A percentile compares a stretch with the other conserved stretches of the same genome.
These are phyloP conservation scores for Maudiozyma bulderi DNA, from an alignment of 805 yeast genomes.

Conservation along the genomic window DNA sequence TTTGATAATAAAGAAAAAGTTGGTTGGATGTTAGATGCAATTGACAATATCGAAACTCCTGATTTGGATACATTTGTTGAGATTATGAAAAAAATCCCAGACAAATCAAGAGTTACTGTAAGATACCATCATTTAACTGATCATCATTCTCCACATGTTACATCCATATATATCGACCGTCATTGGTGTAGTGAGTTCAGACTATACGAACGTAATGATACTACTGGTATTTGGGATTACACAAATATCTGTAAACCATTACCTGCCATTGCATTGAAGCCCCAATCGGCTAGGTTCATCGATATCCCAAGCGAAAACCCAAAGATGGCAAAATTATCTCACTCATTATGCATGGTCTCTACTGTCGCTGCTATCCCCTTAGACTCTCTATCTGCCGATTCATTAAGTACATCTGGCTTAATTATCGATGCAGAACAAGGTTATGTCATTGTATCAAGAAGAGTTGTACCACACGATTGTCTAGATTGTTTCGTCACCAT, in stretches of 20 bases:
- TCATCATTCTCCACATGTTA: slow-evolving; percentile 60
- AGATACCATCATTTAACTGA: slow-evolving; percentile 72
- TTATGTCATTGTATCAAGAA: slow-evolving; percentile 66
- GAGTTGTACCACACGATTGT: slow-evolving; percentile 71
- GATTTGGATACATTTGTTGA: slow-evolving; percentile 66
- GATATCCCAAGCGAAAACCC: slow-evolving; percentile 54
- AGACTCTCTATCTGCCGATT: slow-evolving; percentile 62
- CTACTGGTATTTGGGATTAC: slow-evolving; percentile 51
- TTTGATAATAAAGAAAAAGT: slow-evolving; percentile 46
- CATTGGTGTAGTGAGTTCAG: slow-evolving; percentile 75
- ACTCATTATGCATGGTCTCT: slow-evolving; percentile 65
- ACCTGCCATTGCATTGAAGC: slow-evolving; percentile 41
- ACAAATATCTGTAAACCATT: slow-evolving; percentile 44
- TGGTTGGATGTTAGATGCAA: slow-evolving; percentile 75
- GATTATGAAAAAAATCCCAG: slow-evolving; percentile 72
- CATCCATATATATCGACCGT: slow-evolving; percentile 66
- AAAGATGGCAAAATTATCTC: slow-evolving; percentile 45
- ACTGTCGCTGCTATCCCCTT: slow-evolving; percentile 57
- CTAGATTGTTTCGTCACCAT: slow-evolving; percentile 63
- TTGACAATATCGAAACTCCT: slow-evolving; percentile 69
- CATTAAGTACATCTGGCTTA: slow-evolving; percentile 62
- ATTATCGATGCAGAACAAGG: slow-evolving; percentile 76
- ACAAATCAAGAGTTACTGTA: slow-evolving; percentile 58
- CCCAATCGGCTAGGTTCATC: slow-evolving; percentile 59
- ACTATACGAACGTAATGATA: slow-evolving; percentile 53